A percentile compares a stretch with the other conserved stretches of the same genome.
phyloP scores from a whole-genome alignment of 2,329 filamentous ascomycete genomes.

The Cryoendolithus antarcticus region DNA sequence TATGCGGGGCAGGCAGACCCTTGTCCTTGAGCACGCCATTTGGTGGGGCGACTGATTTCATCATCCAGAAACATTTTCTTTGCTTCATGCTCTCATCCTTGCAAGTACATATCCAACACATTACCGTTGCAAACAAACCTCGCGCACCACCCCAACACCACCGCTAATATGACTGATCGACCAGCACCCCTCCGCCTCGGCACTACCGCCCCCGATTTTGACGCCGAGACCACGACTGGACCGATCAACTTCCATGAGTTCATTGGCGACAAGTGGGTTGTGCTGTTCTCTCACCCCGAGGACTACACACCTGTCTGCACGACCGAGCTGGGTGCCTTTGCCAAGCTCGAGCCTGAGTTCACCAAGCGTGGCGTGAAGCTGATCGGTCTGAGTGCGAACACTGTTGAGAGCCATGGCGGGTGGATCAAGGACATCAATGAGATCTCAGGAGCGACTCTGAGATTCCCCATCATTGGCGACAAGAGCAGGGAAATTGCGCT shows the following conservation, averaged over 20 bases:
- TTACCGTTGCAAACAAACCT: not conserved
- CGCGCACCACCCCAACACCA: constrained; percentile 1
- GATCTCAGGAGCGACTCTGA: constrained; percentile 35
- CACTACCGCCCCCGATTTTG: constrained; percentile 56
- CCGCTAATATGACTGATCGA: constrained; percentile 12
- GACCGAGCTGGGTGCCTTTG: constrained; percentile 51
- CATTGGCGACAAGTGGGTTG: constrained; percentile 57
- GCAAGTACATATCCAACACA: not conserved
- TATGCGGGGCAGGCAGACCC: too few relatives aligned
- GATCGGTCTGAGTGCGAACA: constrained; percentile 44
- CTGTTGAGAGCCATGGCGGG: constrained; percentile 36
- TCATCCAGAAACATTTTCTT: too few relatives aligned
- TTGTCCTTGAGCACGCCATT: too few relatives aligned
- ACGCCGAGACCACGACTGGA: constrained; percentile 54
- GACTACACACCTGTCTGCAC: constrained; percentile 50
- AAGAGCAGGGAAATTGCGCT: constrained; percentile 41
- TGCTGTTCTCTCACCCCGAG: constrained; percentile 60
- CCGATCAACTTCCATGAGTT: constrained; percentile 60
- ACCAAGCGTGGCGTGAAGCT: constrained; percentile 49
- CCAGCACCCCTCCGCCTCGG: constrained; percentile 47
- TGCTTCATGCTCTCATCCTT: too few relatives aligned
- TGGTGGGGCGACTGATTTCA: too few relatives aligned
- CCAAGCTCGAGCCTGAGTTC: constrained; percentile 53
- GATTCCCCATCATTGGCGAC: constrained; percentile 43
- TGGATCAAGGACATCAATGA: constrained; percentile 44